Evolutionary conservation across 495 filamentous ascomycete species (phyloP).

Genomic region (Hyphodiscus hymeniophilus): DNA sequence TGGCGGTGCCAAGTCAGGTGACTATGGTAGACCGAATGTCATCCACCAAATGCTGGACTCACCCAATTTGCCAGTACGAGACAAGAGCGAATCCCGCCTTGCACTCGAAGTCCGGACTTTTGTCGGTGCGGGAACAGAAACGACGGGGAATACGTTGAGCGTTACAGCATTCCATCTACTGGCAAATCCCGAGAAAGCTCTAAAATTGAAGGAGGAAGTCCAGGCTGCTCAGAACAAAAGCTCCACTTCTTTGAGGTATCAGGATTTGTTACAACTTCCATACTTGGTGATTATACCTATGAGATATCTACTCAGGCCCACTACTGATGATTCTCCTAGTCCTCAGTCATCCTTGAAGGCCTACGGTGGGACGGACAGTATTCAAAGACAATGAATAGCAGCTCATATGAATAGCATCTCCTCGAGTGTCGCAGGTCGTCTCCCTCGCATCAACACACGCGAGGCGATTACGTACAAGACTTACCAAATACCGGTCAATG

Average conservation of each 20-base stretch:
- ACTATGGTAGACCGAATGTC: conserved; percentile 12
- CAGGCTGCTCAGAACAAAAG: conserved; percentile 15
- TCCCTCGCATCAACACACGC: conserved; percentile 14
- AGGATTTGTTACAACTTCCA: conserved; percentile 26
- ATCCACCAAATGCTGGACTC: conserved; percentile 25
- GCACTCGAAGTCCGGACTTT: conserved; percentile 22
- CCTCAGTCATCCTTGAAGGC: conserved; percentile 10
- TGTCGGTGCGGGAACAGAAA: conserved; percentile 30
- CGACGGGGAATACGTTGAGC: conserved; percentile 24
- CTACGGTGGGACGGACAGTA: conserved; percentile 5
- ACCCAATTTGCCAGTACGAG: conserved; percentile 21
- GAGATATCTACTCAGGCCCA: too few species aligned
- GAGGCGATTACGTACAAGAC: conserved; percentile 14
- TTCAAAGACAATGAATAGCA: background rate
- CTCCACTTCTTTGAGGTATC: conserved; percentile 10
- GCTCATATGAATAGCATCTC: conserved; percentile 13
- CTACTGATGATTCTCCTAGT: background rate
- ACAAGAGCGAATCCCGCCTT: conserved; percentile 23
- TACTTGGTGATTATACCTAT: conserved; percentile 15
- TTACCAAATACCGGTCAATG: conserved; percentile 12
- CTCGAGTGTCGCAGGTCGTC: conserved; percentile 16
- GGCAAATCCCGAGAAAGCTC: conserved; percentile 20
- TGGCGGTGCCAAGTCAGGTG: background rate
- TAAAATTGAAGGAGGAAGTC: conserved; percentile 25
- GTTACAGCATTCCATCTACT: conserved; percentile 27